Base-by-base conservation (phyloP, 2,329 filamentous ascomycete genomes). In the Apiospora saccharicola region DNA sequence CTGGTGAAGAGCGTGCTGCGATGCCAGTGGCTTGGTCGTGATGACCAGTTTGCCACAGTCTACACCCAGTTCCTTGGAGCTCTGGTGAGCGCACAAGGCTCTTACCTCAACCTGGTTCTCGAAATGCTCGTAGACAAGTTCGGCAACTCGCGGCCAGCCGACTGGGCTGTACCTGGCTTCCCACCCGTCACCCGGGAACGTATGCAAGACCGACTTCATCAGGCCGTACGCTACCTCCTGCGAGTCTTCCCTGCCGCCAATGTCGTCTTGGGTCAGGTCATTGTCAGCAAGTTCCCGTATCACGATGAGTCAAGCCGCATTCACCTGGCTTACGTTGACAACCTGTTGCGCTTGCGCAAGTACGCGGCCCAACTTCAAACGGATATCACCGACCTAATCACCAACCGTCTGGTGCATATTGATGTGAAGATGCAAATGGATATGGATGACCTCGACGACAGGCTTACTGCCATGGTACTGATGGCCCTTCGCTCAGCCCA, bases 401-500 rank as follows among this genome's bases (percentile, higher is more conserved):
- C 95, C 57, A 93, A 96, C 76, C 92, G 94, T 74, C 87, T 98
- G 10, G 94, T 98, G 78, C 96, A 96, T 82, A 94, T 98, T 72
- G 96, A 99, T 80, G 94, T 97, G 0, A 94, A 98, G 80, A 96
- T 98, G 82, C 96, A 98, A 82, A 90, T 95, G 69, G 95, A 98
- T 78, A 86, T 98, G 78, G 95, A 98, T 74, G 95, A 98, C 77
- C 85, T 98, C 74, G 96, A 98, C 74, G 96, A 98, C 75, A 94
- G 97, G 71, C 87, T 94, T 13, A 93, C 94, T 71, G 91, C 95
- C 34, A 90, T 91, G 70, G 89, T 96, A 24, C 87, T 93, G 69
- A 86, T 87, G 79, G 89, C 86, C 69, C 81, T 88, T 24, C 80
- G 82, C 57, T 79, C 80, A 70, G 78, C 82, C 44, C 77, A 82